Base-by-base conservation (phyloP, 2,329 filamentous ascomycete genomes). In the Fonsecaea monophora region DNA sequence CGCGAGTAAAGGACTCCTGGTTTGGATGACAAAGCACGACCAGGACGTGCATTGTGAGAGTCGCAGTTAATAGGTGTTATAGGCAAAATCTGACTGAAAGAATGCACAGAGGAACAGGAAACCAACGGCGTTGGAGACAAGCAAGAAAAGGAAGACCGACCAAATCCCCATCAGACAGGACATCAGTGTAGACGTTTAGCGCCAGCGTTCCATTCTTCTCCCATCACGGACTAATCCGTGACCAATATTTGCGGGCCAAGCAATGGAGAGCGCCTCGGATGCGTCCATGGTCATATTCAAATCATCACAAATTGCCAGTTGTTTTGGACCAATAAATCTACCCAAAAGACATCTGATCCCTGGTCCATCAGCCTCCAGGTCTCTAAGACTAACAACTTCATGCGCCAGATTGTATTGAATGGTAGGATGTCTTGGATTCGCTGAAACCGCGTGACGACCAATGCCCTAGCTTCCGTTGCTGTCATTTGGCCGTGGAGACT, bases 1-100 rank as follows among this genome's bases (percentile, higher is more conserved):
- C 42, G 45, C 60, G 62, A n/a, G 62, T 59, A 32, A 64, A 59
- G 13, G 62, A 64, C 30, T 53, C 56, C 55, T 60, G 38, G 35
- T 64, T 64, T 4, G 56, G 55, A 42, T 64, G 62, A 42, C 53
- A 64, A 30, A 64, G 6, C n/a, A 64, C 62, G 18, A 64, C 35
- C 1, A 64, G 56, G 42, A 64, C 21, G 37, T 64, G 62, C 62
- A 64, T 64, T 8, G 25, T 35, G 60, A 42, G n/a, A n/a, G 7
- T 21, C 42, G 18, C n/a, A 6, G 3, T 48, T 21, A 48, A 48
- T 18, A 21, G n/a, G 8, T 8, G 6, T 21, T 32, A 48, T 18
- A 21, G n/a, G 8, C 7, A 9, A n/a, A 10, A 48, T 21, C 18
- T 21, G n/a, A 8, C n/a, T 10, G 21, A 21, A 21, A 10, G 18